phyloP scores from a whole-genome alignment of 2,329 filamentous ascomycete genomes.

The Pseudogymnoascus sp. region DNA sequence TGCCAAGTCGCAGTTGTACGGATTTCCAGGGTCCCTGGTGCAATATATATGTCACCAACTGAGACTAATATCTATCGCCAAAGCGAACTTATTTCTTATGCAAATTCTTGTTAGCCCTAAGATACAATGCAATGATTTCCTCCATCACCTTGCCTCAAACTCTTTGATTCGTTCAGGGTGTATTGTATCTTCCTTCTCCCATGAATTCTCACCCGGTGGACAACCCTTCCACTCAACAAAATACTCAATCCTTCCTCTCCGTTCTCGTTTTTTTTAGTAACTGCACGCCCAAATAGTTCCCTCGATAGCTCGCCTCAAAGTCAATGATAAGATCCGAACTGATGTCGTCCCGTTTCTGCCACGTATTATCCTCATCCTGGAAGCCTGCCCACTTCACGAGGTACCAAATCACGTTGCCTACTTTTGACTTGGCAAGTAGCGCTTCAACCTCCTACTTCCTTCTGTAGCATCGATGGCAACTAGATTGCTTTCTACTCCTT shows the following conservation, averaged over 20 bases:
- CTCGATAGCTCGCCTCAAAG: conserved; percentile 17
- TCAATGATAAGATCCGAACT: conserved; percentile 14
- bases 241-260: conserved; percentile 8
- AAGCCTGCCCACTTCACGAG: conserved; percentile 22
- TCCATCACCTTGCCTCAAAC: conserved; percentile 11
- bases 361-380: conserved; percentile 19
- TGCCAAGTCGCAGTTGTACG: too few relatives aligned
- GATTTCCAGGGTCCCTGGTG: too few relatives aligned
- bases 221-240: conserved; percentile 16
- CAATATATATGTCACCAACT: too few relatives aligned
- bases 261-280: conserved; percentile 13
- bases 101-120: neutral
- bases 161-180: conserved; percentile 13
- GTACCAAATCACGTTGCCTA: conserved; percentile 18
- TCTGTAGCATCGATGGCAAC: neutral
- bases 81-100: neutral
- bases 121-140: conserved; percentile 5
- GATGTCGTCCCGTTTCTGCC: conserved; percentile 16
- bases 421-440: conserved; percentile 21
- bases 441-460: conserved; percentile 18
- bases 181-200: conserved; percentile 16
- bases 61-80: too few relatives aligned
- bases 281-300: conserved; percentile 13
- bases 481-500: neutral
- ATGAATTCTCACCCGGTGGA: conserved; percentile 15